Percentiles rank a stretch among this genome's conserved stretches.
These are phyloP conservation scores for Knufia fluminis DNA, from an alignment of 2,329 filamentous ascomycete species.

Conservation along the genomic window DNA sequence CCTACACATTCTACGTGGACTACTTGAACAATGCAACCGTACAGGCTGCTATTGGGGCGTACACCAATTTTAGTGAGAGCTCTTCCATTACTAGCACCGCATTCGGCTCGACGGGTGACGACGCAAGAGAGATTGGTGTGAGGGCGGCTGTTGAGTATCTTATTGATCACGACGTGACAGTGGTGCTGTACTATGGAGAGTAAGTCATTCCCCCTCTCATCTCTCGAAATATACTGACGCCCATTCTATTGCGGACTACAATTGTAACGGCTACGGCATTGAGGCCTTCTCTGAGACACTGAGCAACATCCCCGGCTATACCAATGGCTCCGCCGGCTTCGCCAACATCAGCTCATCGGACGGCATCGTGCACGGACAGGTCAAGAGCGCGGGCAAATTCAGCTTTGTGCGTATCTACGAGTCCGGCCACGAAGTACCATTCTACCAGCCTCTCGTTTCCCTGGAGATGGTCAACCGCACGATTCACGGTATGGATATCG, in stretches of 20 bases:
- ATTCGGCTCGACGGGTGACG: slow-evolving; percentile 38
- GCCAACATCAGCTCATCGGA: slow-evolving; percentile 32
- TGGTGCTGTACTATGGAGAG: slow-evolving; percentile 27
- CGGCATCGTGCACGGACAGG: slow-evolving; percentile 43
- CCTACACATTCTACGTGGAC: slow-evolving; percentile 38
- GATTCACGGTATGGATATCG: slow-evolving; percentile 46
- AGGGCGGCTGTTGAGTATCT: slow-evolving; percentile 36
- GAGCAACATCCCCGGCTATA: slow-evolving; percentile 26
- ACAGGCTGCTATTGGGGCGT: slow-evolving; percentile 41
- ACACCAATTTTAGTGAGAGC: slow-evolving; percentile 41
- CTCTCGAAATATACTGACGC: too few relatives aligned
- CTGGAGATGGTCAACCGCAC: slow-evolving; percentile 54
- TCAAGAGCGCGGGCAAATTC: slow-evolving; percentile 36
- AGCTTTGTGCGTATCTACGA: slow-evolving; percentile 34
- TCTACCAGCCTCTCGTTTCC: slow-evolving; percentile 47
- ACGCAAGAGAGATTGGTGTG: slow-evolving; percentile 34
- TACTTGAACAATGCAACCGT: slow-evolving; percentile 42
- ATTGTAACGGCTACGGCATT: slow-evolving; percentile 38
- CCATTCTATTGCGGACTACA: slow-evolving; percentile 27
- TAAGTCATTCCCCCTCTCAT: too few relatives aligned
- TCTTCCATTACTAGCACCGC: slow-evolving; percentile 32
- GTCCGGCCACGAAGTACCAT: slow-evolving; percentile 32
- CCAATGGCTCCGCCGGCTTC: slow-evolving; percentile 26
- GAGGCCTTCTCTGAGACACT: slow-evolving; percentile 32
- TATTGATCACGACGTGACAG: slow-evolving; percentile 32